A percentile compares a stretch with the other conserved stretches of the same genome.
phyloP scores from a whole-genome alignment of 176 grass and related monocot genomes.

The Musa troglodytarum region DNA sequence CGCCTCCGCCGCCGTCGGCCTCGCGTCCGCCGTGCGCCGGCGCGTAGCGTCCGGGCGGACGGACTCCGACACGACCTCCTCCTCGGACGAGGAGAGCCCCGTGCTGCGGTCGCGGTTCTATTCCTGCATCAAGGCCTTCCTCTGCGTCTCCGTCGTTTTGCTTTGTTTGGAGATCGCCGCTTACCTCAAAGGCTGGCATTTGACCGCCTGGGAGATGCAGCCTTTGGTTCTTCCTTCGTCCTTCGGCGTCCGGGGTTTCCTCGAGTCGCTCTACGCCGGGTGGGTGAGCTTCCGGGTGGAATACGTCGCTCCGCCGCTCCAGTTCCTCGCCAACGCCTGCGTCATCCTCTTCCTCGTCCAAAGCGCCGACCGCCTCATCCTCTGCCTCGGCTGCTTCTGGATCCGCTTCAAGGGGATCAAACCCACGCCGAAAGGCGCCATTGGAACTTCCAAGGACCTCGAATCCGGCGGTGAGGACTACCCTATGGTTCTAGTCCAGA shows the following conservation, averaged over 20 bases:
- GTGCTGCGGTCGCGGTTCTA: slow-evolving; percentile 2
- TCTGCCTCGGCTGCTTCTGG: background rate
- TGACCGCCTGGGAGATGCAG: background rate
- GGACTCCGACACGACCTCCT: background rate
- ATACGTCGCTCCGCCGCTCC: background rate
- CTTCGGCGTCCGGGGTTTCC: background rate
- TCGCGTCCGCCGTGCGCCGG: slow-evolving; percentile 2
- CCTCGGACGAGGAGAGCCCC: background rate
- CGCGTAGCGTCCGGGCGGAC: background rate
- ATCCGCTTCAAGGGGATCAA: slow-evolving; percentile 1
- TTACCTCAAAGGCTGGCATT: slow-evolving; percentile 10
- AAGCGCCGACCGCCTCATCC: background rate
- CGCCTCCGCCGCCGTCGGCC: slow-evolving; percentile 1
- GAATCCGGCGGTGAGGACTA: background rate
- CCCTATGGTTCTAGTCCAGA: background rate
- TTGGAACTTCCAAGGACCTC: background rate
- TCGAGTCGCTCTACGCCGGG: background rate
- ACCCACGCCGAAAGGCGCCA: background rate
- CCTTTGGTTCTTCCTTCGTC: background rate
- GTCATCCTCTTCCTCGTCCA: background rate
- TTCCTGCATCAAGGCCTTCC: background rate
- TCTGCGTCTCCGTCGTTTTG: background rate
- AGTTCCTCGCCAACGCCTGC: slow-evolving; percentile 1
- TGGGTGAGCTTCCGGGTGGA: background rate
- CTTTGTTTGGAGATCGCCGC: background rate